phyloP scores from a whole-genome alignment of 164 flowering plant species.

The Piper betle region DNA sequence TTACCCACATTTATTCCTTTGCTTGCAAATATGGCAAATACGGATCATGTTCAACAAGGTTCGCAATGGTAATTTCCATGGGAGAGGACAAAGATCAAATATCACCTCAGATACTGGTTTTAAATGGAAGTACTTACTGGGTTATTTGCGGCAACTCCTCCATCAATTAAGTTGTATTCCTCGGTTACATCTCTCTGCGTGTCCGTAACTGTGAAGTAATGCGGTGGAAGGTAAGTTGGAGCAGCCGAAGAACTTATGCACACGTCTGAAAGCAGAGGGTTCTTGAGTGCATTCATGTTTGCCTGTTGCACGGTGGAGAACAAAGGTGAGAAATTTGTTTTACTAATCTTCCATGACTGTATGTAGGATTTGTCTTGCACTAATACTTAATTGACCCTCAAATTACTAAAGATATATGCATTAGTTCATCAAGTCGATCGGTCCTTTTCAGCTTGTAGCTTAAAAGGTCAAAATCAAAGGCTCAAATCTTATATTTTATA shows the following conservation, averaged over 20 bases:
- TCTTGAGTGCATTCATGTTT: background rate
- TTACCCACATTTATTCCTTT: too few species aligned
- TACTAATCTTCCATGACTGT: background rate
- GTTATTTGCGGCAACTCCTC: conserved; percentile 9
- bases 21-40: too few species aligned
- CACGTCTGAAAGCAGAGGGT: conserved; percentile 5
- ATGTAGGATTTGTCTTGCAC: background rate
- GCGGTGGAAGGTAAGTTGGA: conserved; percentile 8
- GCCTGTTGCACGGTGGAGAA: conserved; percentile 1
- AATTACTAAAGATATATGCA: background rate
- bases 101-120: background rate
- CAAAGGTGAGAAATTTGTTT: background rate
- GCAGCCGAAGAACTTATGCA: conserved; percentile 9
- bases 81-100: background rate
- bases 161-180: conserved; percentile 6
- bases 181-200: background rate
- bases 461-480: background rate
- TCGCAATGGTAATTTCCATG: too few species aligned
- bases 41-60: too few species aligned
- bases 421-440: too few species aligned
- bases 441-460: background rate
- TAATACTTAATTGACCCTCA: background rate
- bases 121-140: conserved; percentile 1
- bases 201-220: conserved; percentile 5
- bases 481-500: conserved; percentile 18